phyloP scores from a whole-genome alignment of 805 yeast genomes.

The Candida maesae region DNA sequence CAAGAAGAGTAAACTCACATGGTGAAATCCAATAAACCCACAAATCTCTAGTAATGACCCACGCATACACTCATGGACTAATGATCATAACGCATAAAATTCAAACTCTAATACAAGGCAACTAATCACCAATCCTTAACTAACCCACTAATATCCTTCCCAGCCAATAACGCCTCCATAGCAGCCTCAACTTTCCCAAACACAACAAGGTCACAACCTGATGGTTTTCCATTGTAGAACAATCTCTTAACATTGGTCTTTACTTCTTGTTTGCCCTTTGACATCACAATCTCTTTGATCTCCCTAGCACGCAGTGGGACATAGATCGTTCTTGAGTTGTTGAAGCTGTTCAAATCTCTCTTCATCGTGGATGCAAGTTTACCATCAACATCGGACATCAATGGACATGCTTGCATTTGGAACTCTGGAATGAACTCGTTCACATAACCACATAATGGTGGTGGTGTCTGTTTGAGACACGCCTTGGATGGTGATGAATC shows the following conservation, averaged over 20 bases:
- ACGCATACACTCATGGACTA: no score
- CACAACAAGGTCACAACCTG: slow-evolving; percentile 6
- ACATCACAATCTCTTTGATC: slow-evolving; percentile 30
- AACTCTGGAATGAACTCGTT: slow-evolving; percentile 29
- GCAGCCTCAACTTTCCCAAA: slow-evolving; percentile 12
- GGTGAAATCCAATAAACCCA: not conserved
- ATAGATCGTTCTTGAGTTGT: slow-evolving; percentile 27
- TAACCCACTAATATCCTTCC: slow-evolving; percentile 4
- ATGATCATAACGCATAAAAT: not conserved
- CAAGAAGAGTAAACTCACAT: not conserved
- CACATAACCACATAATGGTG: slow-evolving; percentile 28
- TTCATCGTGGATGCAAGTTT: slow-evolving; percentile 50
- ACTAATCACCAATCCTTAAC: slow-evolving; percentile 9
- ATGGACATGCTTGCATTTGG: slow-evolving; percentile 51
- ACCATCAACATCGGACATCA: slow-evolving; percentile 45
- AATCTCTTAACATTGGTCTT: slow-evolving; percentile 12
- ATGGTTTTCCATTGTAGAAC: slow-evolving; percentile 12
- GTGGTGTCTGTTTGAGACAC: slow-evolving; percentile 16
- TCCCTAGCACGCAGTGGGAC: slow-evolving; percentile 36
- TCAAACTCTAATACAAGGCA: not conserved
- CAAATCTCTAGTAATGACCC: no score
- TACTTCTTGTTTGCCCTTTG: slow-evolving; percentile 7
- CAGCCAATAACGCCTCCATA: slow-evolving; percentile 9
- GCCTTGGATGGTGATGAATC: slow-evolving; percentile 12
- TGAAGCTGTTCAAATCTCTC: slow-evolving; percentile 36